A percentile compares a stretch with the other conserved stretches of the same genome.
phyloP scores from a whole-genome alignment of 805 yeast species.

The Candida sakaeoensis region DNA sequence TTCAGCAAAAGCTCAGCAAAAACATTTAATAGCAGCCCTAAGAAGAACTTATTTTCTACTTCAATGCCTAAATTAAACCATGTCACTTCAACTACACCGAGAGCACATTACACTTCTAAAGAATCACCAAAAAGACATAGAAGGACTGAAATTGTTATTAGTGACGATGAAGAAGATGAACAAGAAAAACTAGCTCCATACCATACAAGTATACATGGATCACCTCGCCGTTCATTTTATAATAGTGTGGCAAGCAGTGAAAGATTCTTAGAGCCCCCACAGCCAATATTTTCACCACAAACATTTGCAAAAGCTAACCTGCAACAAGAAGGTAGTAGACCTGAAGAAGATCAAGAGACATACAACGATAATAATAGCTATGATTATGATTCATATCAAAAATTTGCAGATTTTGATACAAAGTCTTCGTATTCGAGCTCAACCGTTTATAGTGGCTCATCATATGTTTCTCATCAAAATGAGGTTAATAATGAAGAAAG shows the following conservation, averaged over 20 bases:
- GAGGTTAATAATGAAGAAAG: slow-evolving; percentile 19
- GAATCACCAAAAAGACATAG: slow-evolving; percentile 69
- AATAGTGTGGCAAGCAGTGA: slow-evolving; percentile 40
- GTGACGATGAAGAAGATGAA: slow-evolving; percentile 28
- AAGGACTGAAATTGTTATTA: slow-evolving; percentile 44
- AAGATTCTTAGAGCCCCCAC: slow-evolving; percentile 58
- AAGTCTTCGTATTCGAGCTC: slow-evolving; percentile 34
- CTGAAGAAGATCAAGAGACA: slow-evolving; percentile 9
- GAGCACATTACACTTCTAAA: slow-evolving; percentile 63
- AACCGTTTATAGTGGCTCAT: slow-evolving; percentile 31
- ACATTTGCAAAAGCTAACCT: slow-evolving; percentile 55
- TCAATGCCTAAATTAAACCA: slow-evolving; percentile 25
- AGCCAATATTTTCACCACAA: slow-evolving; percentile 59
- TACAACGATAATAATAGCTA: slow-evolving; percentile 28
- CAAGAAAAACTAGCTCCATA: no score
- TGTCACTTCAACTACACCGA: slow-evolving; percentile 39
- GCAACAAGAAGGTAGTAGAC: not conserved
- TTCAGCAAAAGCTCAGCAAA: slow-evolving; percentile 35
- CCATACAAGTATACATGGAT: slow-evolving; percentile 23
- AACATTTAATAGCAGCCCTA: slow-evolving; percentile 14
- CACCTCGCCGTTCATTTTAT: slow-evolving; percentile 31
- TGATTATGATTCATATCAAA: slow-evolving; percentile 35
- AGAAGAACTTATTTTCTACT: slow-evolving; percentile 17
- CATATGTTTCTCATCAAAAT: slow-evolving; percentile 22
- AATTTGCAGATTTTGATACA: slow-evolving; percentile 26